These are phyloP conservation scores for Penicillium hordei DNA, from an alignment of 2,329 filamentous ascomycete species.

Conservation along the genomic window DNA sequence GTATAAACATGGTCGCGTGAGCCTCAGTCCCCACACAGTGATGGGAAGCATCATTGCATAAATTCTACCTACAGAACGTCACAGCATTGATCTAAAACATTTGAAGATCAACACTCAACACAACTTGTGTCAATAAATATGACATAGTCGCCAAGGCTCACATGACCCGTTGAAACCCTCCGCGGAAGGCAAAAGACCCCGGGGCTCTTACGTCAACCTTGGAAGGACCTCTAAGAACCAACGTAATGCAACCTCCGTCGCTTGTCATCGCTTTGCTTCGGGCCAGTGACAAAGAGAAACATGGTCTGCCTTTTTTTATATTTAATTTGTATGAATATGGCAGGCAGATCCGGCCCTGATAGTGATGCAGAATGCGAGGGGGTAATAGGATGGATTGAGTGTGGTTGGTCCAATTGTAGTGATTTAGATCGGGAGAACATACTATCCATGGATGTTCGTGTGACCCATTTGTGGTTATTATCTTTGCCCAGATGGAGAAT, in stretches of 20 bases:
- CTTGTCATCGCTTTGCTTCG: constrained; percentile 39
- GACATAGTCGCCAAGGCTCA: constrained; percentile 12
- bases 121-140: neutral
- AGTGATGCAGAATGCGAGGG: constrained; percentile 8
- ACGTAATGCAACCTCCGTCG: constrained; percentile 19
- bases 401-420: constrained; percentile 3
- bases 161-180: constrained; percentile 14
- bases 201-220: constrained; percentile 15
- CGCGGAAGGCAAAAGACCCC: neutral
- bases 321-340: constrained; percentile 1
- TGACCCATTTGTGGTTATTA: neutral
- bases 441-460: neutral
- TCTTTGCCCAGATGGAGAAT: neutral
- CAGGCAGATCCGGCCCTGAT: constrained; percentile 19
- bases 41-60: too few relatives aligned
- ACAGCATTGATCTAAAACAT: neutral
- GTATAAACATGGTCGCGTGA: too few relatives aligned
- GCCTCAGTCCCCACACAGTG: too few relatives aligned
- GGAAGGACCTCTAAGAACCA: constrained; percentile 13
- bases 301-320: constrained; percentile 1
- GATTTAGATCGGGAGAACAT: neutral
- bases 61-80: neutral
- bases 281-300: constrained; percentile 34
- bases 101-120: neutral
- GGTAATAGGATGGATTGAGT: neutral